Conservation (phyloP, 305 asterid genomes). For the Lippia alba region DNA sequence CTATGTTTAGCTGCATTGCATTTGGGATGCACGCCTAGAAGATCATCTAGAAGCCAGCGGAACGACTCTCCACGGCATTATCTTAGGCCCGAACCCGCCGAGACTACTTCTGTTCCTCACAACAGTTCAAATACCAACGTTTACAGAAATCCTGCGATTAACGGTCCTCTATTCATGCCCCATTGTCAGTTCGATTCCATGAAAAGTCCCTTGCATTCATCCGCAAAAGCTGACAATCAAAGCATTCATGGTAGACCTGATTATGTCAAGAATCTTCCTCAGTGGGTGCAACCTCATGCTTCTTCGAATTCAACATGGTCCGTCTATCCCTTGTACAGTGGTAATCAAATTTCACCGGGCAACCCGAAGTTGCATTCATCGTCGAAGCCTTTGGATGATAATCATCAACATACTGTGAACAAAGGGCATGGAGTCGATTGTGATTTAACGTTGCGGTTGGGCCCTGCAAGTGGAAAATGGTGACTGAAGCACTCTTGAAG, state of each 20-base stretch:
- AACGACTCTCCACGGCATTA: conserved; percentile 63
- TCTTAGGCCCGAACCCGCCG: conserved; percentile 56
- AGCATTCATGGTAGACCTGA: conserved; percentile 30
- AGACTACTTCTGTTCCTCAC: conserved; percentile 40
- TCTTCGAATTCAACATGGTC: conserved; percentile 49
- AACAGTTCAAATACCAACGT: conserved; percentile 39
- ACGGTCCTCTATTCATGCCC: conserved; percentile 40
- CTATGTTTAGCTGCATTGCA: conserved; percentile 75
- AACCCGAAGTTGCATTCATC: conserved; percentile 30
- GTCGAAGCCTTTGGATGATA: conserved; percentile 32
- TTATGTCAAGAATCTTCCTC: conserved; percentile 27
- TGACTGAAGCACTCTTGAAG: conserved; percentile 31
- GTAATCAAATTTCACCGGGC: conserved; percentile 41
- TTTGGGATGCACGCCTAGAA: conserved; percentile 89
- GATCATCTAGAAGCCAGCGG: conserved; percentile 78
- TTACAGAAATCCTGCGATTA: conserved; percentile 41
- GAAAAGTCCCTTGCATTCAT: conserved; percentile 33
- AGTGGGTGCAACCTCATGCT: conserved; percentile 34
- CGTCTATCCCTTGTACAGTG: conserved; percentile 64
- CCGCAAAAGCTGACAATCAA: conserved; percentile 27
- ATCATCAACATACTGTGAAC: conserved; percentile 30
- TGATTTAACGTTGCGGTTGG: conserved; percentile 82
- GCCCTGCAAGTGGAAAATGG: conserved; percentile 46
- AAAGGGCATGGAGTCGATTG: conserved; percentile 54
- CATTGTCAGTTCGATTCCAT: conserved; percentile 35